phyloP scores from a whole-genome alignment of 805 yeast species.

The Hanseniaspora nectarophila region DNA sequence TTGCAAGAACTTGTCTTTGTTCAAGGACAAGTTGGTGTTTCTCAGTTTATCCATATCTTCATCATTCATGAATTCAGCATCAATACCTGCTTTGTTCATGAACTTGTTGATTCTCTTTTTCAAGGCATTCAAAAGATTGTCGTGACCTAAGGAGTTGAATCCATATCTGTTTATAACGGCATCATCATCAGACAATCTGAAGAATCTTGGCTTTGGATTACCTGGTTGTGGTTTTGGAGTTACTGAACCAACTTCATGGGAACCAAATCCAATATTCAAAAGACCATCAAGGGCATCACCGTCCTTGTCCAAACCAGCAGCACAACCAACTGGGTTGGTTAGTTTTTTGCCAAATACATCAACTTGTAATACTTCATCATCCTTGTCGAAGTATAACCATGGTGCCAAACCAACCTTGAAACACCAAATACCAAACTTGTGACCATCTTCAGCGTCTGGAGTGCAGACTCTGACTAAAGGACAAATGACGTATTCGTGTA shows the following conservation, averaged over 20 bases:
- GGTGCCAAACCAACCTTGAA: slow-evolving; percentile 64
- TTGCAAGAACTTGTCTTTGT: slow-evolving; percentile 56
- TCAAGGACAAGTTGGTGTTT: slow-evolving; percentile 37
- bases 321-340: slow-evolving; percentile 75
- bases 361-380: slow-evolving; percentile 43
- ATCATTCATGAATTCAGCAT: slow-evolving; percentile 17
- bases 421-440: slow-evolving; percentile 55
- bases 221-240: slow-evolving; percentile 93
- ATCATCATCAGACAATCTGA: slow-evolving; percentile 69
- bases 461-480: slow-evolving; percentile 60
- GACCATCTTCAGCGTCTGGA: slow-evolving; percentile 75
- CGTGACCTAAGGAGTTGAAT: slow-evolving; percentile 84
- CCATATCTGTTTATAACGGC: slow-evolving; percentile 94
- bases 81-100: slow-evolving; percentile 21
- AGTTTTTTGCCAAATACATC: slow-evolving; percentile 53
- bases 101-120: slow-evolving; percentile 46
- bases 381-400: slow-evolving; percentile 41
- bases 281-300: slow-evolving; percentile 82
- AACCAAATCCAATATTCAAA: slow-evolving; percentile 67
- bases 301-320: slow-evolving; percentile 92
- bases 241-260: slow-evolving; percentile 85
- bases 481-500: slow-evolving; percentile 69
- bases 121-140: slow-evolving; percentile 55
- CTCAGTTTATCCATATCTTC: slow-evolving; percentile 17
- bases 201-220: slow-evolving; percentile 84